These are phyloP conservation scores for Edaphochlamys debaryana DNA, from an alignment of 139 green algal genomes.

Conservation along the genomic window DNA sequence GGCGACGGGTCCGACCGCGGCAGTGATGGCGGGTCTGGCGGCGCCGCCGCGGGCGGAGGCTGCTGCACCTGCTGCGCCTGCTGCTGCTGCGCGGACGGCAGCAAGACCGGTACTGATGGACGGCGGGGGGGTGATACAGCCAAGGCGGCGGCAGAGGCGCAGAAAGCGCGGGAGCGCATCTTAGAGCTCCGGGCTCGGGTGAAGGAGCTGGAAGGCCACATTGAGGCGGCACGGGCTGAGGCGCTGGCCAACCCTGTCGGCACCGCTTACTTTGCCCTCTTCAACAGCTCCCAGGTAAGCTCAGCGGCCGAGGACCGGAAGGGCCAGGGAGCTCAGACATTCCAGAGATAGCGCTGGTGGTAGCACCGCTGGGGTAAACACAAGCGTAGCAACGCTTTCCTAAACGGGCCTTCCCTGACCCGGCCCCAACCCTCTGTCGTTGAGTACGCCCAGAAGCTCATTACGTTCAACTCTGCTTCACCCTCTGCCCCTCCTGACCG, in stretches of 20 bases:
- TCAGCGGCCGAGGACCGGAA: not conserved
- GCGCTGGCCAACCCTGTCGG: not conserved
- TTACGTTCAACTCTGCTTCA: not conserved
- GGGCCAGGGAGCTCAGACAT: not conserved
- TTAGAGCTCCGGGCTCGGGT: not conserved
- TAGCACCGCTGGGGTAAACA: not conserved
- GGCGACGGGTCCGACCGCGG: too few species aligned
- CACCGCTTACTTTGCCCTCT: slow-evolving; percentile 21
- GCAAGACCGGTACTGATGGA: not conserved
- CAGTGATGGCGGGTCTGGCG: not conserved
- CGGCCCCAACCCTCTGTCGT: not conserved
- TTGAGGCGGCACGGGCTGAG: not conserved
- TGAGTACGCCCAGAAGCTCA: too few species aligned
- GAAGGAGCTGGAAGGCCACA: not conserved
- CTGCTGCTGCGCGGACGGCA: not conserved
- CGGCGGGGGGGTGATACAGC: too few species aligned
- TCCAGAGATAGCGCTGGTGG: not conserved
- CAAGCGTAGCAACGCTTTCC: too few species aligned
- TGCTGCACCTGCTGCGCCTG: not conserved
- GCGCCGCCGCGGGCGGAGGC: not conserved
- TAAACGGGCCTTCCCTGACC: not conserved
- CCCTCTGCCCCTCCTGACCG: not conserved
- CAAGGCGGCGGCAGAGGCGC: not conserved
- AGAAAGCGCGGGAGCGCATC: not conserved
- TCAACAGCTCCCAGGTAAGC: slow-evolving; percentile 14